These are phyloP conservation scores for Musa beccarii DNA, from an alignment of 176 grass and related monocot species.

Conservation along the genomic window DNA sequence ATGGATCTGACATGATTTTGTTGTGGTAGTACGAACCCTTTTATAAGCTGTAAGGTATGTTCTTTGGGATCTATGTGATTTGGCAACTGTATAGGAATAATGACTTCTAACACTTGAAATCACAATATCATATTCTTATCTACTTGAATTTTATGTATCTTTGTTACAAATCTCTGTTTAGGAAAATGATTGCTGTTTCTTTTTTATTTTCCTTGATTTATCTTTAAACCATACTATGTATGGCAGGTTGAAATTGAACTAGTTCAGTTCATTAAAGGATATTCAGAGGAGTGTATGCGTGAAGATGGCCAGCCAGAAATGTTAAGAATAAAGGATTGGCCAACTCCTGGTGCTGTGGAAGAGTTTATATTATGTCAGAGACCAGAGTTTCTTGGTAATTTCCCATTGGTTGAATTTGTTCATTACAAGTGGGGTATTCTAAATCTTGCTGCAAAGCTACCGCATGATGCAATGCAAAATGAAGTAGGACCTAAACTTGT, in stretches of 20 bases:
- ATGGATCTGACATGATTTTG: too few relatives aligned
- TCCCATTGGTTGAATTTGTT: slow-evolving; percentile 92
- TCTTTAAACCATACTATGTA: not conserved
- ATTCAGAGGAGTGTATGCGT: slow-evolving; percentile 46
- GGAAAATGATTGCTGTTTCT: not conserved
- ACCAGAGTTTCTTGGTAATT: slow-evolving; percentile 93
- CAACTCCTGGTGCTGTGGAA: slow-evolving; percentile 47
- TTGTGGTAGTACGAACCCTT: too few relatives aligned
- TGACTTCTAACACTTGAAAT: too few relatives aligned
- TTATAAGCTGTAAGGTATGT: too few relatives aligned
- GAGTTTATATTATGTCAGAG: slow-evolving; percentile 80
- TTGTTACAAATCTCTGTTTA: not conserved
- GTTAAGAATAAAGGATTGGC: slow-evolving; percentile 91
- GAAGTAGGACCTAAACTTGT: slow-evolving; percentile 71
- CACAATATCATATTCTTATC: too few relatives aligned
- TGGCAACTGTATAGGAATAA: too few relatives aligned
- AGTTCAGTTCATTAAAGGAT: slow-evolving; percentile 76
- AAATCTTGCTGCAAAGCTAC: slow-evolving; percentile 85
- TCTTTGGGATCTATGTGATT: too few relatives aligned
- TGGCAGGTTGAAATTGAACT: slow-evolving; percentile 81
- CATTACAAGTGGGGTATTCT: slow-evolving; percentile 91
- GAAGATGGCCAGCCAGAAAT: slow-evolving; percentile 37
- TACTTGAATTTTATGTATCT: too few relatives aligned
- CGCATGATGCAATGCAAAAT: slow-evolving; percentile 54
- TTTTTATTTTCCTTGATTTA: not conserved